phyloP scores from a whole-genome alignment of 768 basidiomycete genomes.

The Trametes cubensis region DNA sequence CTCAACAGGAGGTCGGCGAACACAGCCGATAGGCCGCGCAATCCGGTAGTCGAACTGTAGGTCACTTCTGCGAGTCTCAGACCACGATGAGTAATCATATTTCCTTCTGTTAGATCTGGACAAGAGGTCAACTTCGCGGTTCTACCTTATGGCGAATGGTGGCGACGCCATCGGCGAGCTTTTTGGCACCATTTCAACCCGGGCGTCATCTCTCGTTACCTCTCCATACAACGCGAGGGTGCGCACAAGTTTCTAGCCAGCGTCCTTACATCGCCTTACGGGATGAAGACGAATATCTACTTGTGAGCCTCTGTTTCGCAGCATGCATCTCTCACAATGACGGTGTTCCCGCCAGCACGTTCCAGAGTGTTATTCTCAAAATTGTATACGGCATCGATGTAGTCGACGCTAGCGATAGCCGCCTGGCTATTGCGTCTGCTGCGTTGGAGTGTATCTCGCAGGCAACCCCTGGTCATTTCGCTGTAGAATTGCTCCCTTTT shows the following conservation, averaged over 20 bases:
- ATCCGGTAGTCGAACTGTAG: constrained; percentile 20
- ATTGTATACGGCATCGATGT: constrained; percentile 5
- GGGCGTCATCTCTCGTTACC: background rate
- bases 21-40: constrained; percentile 20
- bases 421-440: background rate
- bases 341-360: background rate
- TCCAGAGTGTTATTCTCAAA: background rate
- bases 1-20: constrained; percentile 26
- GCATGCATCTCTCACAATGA: background rate
- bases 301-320: background rate
- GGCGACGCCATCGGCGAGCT: constrained; percentile 15
- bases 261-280: background rate
- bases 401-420: background rate
- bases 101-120: background rate
- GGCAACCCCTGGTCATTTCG: background rate
- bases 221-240: background rate
- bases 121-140: constrained; percentile 8
- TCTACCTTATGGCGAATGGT: constrained; percentile 14
- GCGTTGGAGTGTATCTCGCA: background rate
- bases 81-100: background rate
- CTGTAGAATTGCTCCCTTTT: constrained; percentile 5
- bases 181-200: constrained; percentile 19
- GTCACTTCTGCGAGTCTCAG: background rate
- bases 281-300: background rate
- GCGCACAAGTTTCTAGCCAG: background rate